A percentile compares a stretch with the other conserved stretches of the same genome.
These are phyloP conservation scores for Tetradesmus obliquus DNA, from an alignment of 139 green algal genomes.

Conservation along the genomic window DNA sequence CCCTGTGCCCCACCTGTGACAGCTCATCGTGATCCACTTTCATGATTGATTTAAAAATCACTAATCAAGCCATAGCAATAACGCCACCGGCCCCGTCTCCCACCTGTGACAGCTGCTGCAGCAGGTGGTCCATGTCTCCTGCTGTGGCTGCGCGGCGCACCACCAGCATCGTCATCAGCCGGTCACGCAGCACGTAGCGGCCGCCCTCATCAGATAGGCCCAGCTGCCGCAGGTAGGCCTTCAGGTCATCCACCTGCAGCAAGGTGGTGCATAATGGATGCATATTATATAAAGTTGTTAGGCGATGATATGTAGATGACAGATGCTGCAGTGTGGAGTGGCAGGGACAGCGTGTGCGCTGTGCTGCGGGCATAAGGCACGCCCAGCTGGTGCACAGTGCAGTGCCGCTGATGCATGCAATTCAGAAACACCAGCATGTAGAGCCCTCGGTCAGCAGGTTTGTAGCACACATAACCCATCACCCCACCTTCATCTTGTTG, in stretches of 20 bases:
- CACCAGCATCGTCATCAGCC: slow-evolving; percentile 45
- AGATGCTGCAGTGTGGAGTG: too few species aligned
- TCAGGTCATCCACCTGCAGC: slow-evolving; percentile 29
- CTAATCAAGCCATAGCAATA: background rate
- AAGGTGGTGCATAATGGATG: background rate
- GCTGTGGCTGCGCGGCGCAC: slow-evolving; percentile 25
- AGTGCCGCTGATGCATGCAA: too few species aligned
- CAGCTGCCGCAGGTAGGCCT: slow-evolving; percentile 10
- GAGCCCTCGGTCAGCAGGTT: background rate
- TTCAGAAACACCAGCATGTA: background rate
- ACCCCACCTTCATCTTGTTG: slow-evolving; percentile 41
- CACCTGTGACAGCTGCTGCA: slow-evolving; percentile 32
- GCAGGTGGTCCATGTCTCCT: slow-evolving; percentile 39
- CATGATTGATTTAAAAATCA: background rate
- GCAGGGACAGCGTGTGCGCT: too few species aligned
- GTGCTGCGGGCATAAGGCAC: too few species aligned
- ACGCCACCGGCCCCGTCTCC: background rate
- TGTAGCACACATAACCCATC: too few species aligned
- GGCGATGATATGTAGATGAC: too few species aligned
- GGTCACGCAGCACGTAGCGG: slow-evolving; percentile 42
- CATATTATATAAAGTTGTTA: background rate
- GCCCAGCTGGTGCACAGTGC: too few species aligned
- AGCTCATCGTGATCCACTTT: background rate
- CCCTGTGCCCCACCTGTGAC: too few species aligned
- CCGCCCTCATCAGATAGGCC: slow-evolving; percentile 45